Evolutionary conservation across 805 yeast genomes (phyloP).

Genomic region (Myxozyma udenii): DNA sequence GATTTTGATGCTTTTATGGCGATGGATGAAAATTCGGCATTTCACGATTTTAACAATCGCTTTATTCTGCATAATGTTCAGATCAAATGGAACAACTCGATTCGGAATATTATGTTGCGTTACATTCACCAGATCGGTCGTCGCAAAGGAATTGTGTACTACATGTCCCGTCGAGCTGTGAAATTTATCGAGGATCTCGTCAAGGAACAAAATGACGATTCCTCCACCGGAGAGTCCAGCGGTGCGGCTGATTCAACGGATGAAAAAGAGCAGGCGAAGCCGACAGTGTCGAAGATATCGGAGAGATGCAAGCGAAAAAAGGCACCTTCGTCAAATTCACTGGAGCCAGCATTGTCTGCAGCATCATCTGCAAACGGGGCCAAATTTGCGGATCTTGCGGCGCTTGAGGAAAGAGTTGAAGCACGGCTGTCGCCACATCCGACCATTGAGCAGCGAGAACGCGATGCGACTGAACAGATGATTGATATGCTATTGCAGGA

Average conservation of each 20-base stretch:
- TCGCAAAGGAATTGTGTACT: conserved; percentile 45
- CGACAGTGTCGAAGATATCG: no score
- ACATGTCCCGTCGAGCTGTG: conserved; percentile 50
- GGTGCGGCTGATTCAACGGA: background rate
- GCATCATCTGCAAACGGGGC: background rate
- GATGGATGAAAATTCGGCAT: conserved; percentile 10
- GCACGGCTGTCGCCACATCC: background rate
- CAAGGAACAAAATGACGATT: conserved; percentile 34
- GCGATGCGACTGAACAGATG: conserved; percentile 18
- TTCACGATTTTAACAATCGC: conserved; percentile 54
- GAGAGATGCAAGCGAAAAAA: no score
- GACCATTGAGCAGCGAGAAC: conserved; percentile 4
- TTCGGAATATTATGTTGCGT: conserved; percentile 61
- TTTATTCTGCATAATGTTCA: conserved; percentile 70
- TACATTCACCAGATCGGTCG: conserved; percentile 53
- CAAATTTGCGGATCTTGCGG: background rate
- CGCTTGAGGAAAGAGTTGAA: conserved; percentile 1
- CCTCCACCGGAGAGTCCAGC: no score
- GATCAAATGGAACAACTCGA: conserved; percentile 72
- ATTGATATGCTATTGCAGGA: conserved; percentile 22
- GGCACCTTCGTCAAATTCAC: no score
- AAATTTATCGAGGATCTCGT: conserved; percentile 52
- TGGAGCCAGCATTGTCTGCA: no score
- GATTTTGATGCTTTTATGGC: conserved; percentile 1
- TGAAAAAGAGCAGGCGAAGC: no score